Percentiles rank a stretch among this genome's conserved stretches.
Conservation (phyloP, 345 rosid genomes). For the Acer negundo region DNA sequence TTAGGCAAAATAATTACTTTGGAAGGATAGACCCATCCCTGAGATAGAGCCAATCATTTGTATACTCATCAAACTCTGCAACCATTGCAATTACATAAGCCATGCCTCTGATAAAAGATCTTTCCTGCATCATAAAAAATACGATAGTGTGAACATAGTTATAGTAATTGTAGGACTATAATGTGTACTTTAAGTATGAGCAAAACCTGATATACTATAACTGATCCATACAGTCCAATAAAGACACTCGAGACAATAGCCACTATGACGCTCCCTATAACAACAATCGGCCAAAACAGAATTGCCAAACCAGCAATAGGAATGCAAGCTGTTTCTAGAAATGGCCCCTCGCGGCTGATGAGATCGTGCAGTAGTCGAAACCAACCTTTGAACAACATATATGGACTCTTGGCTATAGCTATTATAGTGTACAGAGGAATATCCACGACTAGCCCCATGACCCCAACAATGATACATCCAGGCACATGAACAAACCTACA, state of each 20-base stretch:
- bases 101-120: slow-evolving; percentile 69
- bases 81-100: slow-evolving; percentile 90
- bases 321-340: slow-evolving; percentile 81
- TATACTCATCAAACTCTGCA: slow-evolving; percentile 87
- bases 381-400: slow-evolving; percentile 79
- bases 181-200: background rate
- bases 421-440: slow-evolving; percentile 71
- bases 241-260: slow-evolving; percentile 67
- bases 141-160: background rate
- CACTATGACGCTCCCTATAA: slow-evolving; percentile 58
- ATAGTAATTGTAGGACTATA: background rate
- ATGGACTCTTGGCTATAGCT: slow-evolving; percentile 70
- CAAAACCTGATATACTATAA: slow-evolving; percentile 73
- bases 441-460: slow-evolving; percentile 65
- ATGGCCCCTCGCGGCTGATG: slow-evolving; percentile 73
- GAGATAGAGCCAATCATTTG: slow-evolving; percentile 85
- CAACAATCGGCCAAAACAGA: slow-evolving; percentile 78
- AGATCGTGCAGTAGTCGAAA: slow-evolving; percentile 68
- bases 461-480: slow-evolving; percentile 66
- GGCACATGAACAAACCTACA: slow-evolving; percentile 75
- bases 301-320: slow-evolving; percentile 81
- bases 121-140: slow-evolving; percentile 55
- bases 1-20: slow-evolving; percentile 44
- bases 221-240: slow-evolving; percentile 71
- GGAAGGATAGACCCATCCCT: slow-evolving; percentile 86